A percentile compares a stretch with the other conserved stretches of the same genome.
Conservation (phyloP, 2,329 filamentous ascomycete species). For the Hypomyces rosellus region DNA sequence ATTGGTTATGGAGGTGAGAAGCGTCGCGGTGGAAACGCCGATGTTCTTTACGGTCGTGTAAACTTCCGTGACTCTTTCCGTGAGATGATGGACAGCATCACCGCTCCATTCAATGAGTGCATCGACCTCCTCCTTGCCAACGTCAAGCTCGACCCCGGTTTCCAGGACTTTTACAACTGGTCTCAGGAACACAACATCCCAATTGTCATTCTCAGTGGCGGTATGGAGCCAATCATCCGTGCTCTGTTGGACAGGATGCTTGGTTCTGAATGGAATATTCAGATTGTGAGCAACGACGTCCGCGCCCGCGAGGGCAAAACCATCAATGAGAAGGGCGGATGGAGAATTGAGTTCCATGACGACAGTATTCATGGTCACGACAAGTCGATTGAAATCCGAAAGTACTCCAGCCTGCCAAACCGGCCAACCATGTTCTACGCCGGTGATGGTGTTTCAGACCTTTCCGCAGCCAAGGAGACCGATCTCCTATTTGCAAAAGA, state of each 20-base stretch:
- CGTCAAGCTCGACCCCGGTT: conserved; percentile 83
- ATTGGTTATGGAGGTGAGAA: conserved; percentile 72
- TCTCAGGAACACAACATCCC: conserved; percentile 75
- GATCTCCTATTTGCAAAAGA: conserved; percentile 92
- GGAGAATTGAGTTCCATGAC: conserved; percentile 85
- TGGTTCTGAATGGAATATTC: conserved; percentile 71
- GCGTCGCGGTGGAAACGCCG: conserved; percentile 67
- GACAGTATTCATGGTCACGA: conserved; percentile 92
- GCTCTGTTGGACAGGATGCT: conserved; percentile 74
- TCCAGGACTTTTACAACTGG: conserved; percentile 84
- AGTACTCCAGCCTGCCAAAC: conserved; percentile 70
- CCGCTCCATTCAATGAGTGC: conserved; percentile 73
- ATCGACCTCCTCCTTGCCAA: conserved; percentile 71
- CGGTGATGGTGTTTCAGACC: conserved; percentile 87
- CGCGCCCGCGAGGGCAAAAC: conserved; percentile 55
- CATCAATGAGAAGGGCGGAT: conserved; percentile 75
- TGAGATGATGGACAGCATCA: conserved; percentile 87
- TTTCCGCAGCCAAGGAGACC: conserved; percentile 87
- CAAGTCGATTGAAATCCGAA: conserved; percentile 86
- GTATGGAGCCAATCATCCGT: conserved; percentile 88
- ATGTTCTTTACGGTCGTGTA: conserved; percentile 64
- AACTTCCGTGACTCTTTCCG: conserved; percentile 82
- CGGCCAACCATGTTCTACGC: conserved; percentile 89
- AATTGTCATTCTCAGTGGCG: conserved; percentile 83
- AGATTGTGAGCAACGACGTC: conserved; percentile 87